These are phyloP conservation scores for Trichoderma oligosporum DNA, from an alignment of 2,329 filamentous ascomycete genomes.

Conservation along the genomic window DNA sequence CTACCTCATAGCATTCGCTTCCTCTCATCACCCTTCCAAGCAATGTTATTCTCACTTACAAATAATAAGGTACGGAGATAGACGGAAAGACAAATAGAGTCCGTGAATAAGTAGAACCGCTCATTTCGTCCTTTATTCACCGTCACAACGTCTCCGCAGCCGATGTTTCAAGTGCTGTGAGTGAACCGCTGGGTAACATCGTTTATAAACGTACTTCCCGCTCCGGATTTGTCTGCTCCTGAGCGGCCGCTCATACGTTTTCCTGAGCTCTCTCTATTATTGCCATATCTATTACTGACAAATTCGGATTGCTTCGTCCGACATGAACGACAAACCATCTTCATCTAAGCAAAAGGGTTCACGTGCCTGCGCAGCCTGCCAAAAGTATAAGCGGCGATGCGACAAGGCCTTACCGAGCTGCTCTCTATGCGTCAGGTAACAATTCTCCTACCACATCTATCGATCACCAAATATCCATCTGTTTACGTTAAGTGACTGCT, in stretches of 20 bases:
- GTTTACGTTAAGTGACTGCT: neutral
- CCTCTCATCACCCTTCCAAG: neutral
- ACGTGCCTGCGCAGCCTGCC: constrained; percentile 20
- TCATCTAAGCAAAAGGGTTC: constrained; percentile 2
- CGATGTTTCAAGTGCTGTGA: constrained; percentile 16
- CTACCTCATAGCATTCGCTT: neutral
- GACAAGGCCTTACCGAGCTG: constrained; percentile 20
- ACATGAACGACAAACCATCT: neutral
- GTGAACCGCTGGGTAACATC: neutral
- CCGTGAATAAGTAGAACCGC: neutral
- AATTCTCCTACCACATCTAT: neutral
- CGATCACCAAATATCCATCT: neutral
- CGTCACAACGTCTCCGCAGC: neutral
- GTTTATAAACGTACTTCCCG: neutral
- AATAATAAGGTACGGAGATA: neutral
- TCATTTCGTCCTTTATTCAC: neutral
- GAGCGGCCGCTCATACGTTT: constrained; percentile 16
- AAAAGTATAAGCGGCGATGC: constrained; percentile 22
- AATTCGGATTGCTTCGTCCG: neutral
- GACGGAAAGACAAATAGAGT: neutral
- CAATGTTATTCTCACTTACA: neutral
- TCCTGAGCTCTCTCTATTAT: neutral
- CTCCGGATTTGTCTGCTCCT: neutral
- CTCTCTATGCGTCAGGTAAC: constrained; percentile 19
- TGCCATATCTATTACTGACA: neutral